phyloP scores from a whole-genome alignment of 140 eudicot genomes.

The Flaveria floridana region DNA sequence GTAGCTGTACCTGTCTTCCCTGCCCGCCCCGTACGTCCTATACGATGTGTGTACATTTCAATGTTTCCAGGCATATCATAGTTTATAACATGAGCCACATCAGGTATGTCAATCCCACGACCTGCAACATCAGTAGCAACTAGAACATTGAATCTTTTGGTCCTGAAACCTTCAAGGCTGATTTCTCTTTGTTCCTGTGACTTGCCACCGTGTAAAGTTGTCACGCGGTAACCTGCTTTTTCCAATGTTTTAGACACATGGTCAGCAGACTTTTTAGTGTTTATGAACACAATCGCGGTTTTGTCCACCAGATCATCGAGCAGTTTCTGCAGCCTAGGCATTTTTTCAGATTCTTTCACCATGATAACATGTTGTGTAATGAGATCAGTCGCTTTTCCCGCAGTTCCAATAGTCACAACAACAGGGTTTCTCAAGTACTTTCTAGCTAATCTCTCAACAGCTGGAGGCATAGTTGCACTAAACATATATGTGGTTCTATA shows the following conservation, averaged over 20 bases:
- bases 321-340: constrained; percentile 39
- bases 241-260: constrained; percentile 37
- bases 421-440: constrained; percentile 47
- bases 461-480: constrained; percentile 49
- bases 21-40: constrained; percentile 49
- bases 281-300: constrained; percentile 45
- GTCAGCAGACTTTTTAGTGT: constrained; percentile 42
- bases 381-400: constrained; percentile 43
- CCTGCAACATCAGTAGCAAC: constrained; percentile 53
- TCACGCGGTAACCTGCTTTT: constrained; percentile 42
- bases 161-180: constrained; percentile 44
- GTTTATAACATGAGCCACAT: constrained; percentile 48
- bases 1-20: constrained; percentile 51
- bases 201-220: constrained; percentile 46
- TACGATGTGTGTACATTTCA: constrained; percentile 48
- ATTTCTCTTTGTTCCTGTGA: constrained; percentile 44
- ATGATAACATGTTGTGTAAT: constrained; percentile 47
- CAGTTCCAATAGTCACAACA: constrained; percentile 46
- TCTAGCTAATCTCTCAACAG: constrained; percentile 45
- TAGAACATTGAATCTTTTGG: constrained; percentile 40
- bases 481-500: constrained; percentile 52
- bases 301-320: constrained; percentile 41
- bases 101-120: constrained; percentile 49
- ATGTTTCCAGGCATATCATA: constrained; percentile 45
- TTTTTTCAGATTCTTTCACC: constrained; percentile 48